phyloP scores from a whole-genome alignment of 768 basidiomycete species.

The Calvatia gigantea region DNA sequence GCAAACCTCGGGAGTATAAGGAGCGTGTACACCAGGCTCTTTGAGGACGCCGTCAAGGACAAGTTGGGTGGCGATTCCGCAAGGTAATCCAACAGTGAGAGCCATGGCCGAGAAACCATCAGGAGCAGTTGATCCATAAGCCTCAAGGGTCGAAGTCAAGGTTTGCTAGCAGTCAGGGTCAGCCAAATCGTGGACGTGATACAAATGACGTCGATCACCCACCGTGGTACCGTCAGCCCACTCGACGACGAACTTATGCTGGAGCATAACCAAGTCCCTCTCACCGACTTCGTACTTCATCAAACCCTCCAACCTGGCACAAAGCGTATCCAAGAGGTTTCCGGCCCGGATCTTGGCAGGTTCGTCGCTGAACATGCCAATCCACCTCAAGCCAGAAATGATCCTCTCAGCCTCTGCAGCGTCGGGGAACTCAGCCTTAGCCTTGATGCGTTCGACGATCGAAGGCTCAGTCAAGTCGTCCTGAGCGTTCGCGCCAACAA shows the following conservation, averaged over 20 bases:
- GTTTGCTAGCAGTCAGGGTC: slow-evolving; percentile 50
- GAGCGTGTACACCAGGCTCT: slow-evolving; percentile 77
- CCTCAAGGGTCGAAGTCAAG: slow-evolving; percentile 87
- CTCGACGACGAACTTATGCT: slow-evolving; percentile 95
- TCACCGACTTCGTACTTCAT: slow-evolving; percentile 92
- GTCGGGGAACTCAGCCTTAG: slow-evolving; percentile 69
- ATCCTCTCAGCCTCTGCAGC: slow-evolving; percentile 71
- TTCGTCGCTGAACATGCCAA: slow-evolving; percentile 83
- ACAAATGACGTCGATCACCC: slow-evolving; percentile 17
- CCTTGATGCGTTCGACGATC: slow-evolving; percentile 70
- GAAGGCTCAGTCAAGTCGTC: slow-evolving; percentile 43
- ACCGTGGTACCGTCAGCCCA: slow-evolving; percentile 79
- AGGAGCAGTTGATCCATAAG: slow-evolving; percentile 66
- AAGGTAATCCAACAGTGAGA: slow-evolving; percentile 85
- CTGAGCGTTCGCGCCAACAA: slow-evolving; percentile 62
- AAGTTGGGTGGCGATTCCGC: slow-evolving; percentile 90
- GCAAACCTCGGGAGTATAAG: slow-evolving; percentile 84
- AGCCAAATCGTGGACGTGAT: slow-evolving; percentile 9
- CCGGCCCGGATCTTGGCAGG: slow-evolving; percentile 57
- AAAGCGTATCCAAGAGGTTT: slow-evolving; percentile 92
- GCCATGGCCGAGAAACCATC: slow-evolving; percentile 90
- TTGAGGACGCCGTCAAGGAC: slow-evolving; percentile 83
- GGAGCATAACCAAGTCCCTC: slow-evolving; percentile 95
- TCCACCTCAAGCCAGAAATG: slow-evolving; percentile 87
- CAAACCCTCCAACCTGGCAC: slow-evolving; percentile 82